Evolutionary conservation across 2,329 filamentous ascomycete genomes (phyloP).

Genomic region (Stachybotrys chartarum): DNA sequence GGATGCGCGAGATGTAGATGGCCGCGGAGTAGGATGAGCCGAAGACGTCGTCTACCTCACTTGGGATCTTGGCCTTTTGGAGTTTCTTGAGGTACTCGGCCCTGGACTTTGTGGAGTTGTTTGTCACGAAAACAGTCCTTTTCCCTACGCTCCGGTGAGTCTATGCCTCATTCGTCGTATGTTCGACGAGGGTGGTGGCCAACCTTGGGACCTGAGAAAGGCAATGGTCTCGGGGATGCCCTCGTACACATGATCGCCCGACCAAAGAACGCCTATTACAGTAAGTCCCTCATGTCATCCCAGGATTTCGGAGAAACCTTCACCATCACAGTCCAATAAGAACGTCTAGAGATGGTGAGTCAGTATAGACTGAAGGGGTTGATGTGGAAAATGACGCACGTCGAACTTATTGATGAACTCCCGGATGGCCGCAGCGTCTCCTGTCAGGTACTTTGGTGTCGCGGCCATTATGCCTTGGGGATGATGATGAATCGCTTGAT

Average conservation of each 20-base stretch:
- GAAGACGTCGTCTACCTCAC: slow-evolving; percentile 83
- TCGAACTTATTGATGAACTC: slow-evolving; percentile 89
- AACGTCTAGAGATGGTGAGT: slow-evolving; percentile 58
- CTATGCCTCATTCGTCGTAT: background rate
- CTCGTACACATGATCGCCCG: slow-evolving; percentile 82
- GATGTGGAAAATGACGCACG: slow-evolving; percentile 48
- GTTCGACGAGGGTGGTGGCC: slow-evolving; percentile 1
- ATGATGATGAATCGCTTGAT: background rate
- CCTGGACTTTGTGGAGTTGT: slow-evolving; percentile 97
- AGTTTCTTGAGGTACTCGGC: slow-evolving; percentile 91
- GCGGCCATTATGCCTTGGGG: slow-evolving; percentile 14
- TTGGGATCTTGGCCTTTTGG: slow-evolving; percentile 70
- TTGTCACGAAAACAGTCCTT: slow-evolving; percentile 90
- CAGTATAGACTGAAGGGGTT: background rate
- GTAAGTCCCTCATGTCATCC: background rate
- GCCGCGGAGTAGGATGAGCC: slow-evolving; percentile 91
- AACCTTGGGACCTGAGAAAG: slow-evolving; percentile 74
- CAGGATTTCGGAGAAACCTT: slow-evolving; percentile 11
- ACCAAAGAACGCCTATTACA: slow-evolving; percentile 84
- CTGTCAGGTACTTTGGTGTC: slow-evolving; percentile 62
- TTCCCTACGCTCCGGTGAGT: slow-evolving; percentile 54
- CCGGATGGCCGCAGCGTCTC: slow-evolving; percentile 67
- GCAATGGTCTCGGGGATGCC: slow-evolving; percentile 80
- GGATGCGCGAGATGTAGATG: slow-evolving; percentile 91
- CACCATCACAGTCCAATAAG: slow-evolving; percentile 95